Conservation (phyloP, 1,139 yeast species). For the Taphrina communis region DNA sequence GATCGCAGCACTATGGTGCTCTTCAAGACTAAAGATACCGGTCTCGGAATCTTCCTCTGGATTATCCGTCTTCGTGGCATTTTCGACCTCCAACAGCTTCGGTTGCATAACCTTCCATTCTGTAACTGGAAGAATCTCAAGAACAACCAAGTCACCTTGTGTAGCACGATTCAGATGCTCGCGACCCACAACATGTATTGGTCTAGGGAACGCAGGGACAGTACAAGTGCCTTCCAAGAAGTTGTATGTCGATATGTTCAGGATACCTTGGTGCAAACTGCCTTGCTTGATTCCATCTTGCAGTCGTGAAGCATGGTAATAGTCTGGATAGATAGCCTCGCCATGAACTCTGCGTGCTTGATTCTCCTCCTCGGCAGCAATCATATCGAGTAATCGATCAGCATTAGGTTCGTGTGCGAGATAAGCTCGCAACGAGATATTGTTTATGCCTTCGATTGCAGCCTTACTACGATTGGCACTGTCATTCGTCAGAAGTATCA, state of each 20-base stretch:
- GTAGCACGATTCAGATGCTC: slow-evolving; percentile 87
- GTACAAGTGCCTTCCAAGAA: slow-evolving; percentile 85
- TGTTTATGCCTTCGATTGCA: slow-evolving; percentile 57
- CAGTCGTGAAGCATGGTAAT: slow-evolving; percentile 77
- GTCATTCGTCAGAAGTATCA: slow-evolving; percentile 80
- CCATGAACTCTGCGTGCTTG: slow-evolving; percentile 49
- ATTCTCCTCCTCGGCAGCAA: slow-evolving; percentile 54
- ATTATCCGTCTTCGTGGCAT: slow-evolving; percentile 61
- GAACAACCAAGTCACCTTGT: slow-evolving; percentile 88
- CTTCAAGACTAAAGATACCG: slow-evolving; percentile 70
- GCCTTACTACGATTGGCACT: slow-evolving; percentile 69
- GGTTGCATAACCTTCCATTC: slow-evolving; percentile 90
- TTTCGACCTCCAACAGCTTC: slow-evolving; percentile 76
- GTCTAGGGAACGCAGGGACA: slow-evolving; percentile 76
- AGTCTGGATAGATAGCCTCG: slow-evolving; percentile 74
- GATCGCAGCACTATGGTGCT: slow-evolving; percentile 61
- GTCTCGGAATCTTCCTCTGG: slow-evolving; percentile 54
- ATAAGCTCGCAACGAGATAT: slow-evolving; percentile 57
- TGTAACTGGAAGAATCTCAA: slow-evolving; percentile 81
- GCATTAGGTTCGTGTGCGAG: slow-evolving; percentile 74
- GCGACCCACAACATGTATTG: slow-evolving; percentile 79
- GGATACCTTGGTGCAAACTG: slow-evolving; percentile 80
- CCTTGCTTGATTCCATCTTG: slow-evolving; percentile 92
- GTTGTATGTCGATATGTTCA: slow-evolving; percentile 83
- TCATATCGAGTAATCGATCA: slow-evolving; percentile 77